Evolutionary conservation across 2,329 filamentous ascomycete species (phyloP), one percentile per base, ranked within the genome.

Genomic region (Stagonosporopsis cucurbitacearum): DNA sequence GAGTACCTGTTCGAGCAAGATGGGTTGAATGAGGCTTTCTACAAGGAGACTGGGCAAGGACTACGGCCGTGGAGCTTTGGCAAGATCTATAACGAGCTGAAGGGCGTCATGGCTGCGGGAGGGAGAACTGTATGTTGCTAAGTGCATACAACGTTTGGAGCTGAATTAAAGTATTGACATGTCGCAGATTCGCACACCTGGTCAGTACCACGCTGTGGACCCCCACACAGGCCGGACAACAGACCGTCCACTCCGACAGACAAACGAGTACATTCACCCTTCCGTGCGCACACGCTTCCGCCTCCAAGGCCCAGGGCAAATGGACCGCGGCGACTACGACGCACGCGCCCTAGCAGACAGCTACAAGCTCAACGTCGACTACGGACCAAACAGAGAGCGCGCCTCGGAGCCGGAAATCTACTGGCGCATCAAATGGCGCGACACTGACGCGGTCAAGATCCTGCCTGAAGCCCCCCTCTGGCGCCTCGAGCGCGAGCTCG

Each of bases 181-280:
- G 11, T 61, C 66, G 2, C 50, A 74, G 55, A 67, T 74, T 23
- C 75, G 81, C 43, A 81, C 78, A 6, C 81, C 81, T 7, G 81
- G 81, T 20, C 68, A 74, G 33, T 82, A 83, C 62, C 75, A 71
- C 39, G 75, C 73, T n/a, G 69, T 77, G 2, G 77, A 82, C 61
- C 81, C 80, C 4, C 61, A 69, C 28, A 78, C 74, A 13, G 77
- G 78, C 36, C 69, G 70, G 20, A 49, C 70, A 30, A 82, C 79
- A 5, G 64, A 75, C 19, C 73, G 78, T 1, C 78, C 79, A 1
- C 73, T 83, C 28, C 69, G 74, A 28, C 73, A 81, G 53, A 83
- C 81, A 22, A 76, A 80, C 60, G 81, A 83, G 67, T 83, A 82
- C 62, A 78, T 83, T 26, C 81, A 83, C 63, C 76, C 81, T 5